These are phyloP conservation scores for Orobanche coerulescens DNA, from an alignment of 257 asterid species.

Conservation along the genomic window DNA sequence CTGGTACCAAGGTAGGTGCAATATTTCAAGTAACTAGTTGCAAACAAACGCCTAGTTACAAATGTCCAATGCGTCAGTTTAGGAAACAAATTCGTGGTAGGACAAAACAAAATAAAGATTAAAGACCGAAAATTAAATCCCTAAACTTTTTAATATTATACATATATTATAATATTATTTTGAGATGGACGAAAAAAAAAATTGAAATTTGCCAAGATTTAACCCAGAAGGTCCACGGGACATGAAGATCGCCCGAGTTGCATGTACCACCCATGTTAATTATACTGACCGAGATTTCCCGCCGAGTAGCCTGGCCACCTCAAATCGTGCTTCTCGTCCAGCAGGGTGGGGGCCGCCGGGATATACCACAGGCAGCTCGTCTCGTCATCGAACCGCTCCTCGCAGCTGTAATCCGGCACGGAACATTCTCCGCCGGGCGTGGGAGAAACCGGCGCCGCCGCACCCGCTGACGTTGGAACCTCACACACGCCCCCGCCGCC, in stretches of 20 bases:
- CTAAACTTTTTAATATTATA: too few relatives aligned
- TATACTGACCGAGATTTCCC: conserved; percentile 18
- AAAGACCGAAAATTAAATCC: too few relatives aligned
- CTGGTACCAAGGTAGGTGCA: too few relatives aligned
- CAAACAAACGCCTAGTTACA: too few relatives aligned
- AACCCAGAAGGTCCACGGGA: conserved; percentile 23
- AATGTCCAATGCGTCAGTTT: too few relatives aligned
- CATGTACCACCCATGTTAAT: background rate
- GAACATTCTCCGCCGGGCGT: conserved; percentile 17
- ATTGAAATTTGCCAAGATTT: background rate
- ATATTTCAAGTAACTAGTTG: too few relatives aligned
- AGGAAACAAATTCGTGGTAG: too few relatives aligned
- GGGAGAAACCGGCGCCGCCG: background rate
- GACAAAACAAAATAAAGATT: too few relatives aligned
- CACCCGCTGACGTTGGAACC: background rate
- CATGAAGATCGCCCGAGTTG: conserved; percentile 15
- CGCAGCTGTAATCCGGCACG: conserved; percentile 16
- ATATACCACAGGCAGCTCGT: conserved; percentile 45
- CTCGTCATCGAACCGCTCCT: conserved; percentile 27
- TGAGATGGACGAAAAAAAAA: too few relatives aligned
- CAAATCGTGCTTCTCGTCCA: conserved; percentile 30
- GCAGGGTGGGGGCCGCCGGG: conserved; percentile 54
- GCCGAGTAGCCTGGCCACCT: conserved; percentile 33
- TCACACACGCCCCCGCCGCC: background rate
- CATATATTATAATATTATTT: too few relatives aligned